Conservation (phyloP, 371 early-diverging fungal species). For the Mucor velutinosus region DNA sequence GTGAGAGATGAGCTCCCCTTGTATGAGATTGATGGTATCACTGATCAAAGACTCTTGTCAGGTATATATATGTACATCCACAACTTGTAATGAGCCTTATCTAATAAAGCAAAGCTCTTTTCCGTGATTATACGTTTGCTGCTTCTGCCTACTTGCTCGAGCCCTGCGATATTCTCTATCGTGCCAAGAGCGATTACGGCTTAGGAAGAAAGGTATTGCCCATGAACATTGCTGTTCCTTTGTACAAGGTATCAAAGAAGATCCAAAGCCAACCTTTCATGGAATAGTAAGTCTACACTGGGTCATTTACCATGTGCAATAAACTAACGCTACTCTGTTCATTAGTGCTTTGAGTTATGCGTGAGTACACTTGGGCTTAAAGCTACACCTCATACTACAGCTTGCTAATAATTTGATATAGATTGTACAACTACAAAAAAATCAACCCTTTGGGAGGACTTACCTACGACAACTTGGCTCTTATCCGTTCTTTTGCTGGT, state of each 20-base stretch:
- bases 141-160: slow-evolving; percentile 88
- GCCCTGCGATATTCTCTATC: slow-evolving; percentile 81
- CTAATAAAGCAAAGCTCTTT: slow-evolving; percentile 57
- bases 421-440: slow-evolving; percentile 82
- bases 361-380: slow-evolving; percentile 14
- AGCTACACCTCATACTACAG: neutral
- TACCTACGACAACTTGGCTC: slow-evolving; percentile 71
- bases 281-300: slow-evolving; percentile 71
- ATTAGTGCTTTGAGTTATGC: slow-evolving; percentile 45
- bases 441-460: slow-evolving; percentile 59
- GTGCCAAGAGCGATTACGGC: slow-evolving; percentile 73
- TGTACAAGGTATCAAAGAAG: slow-evolving; percentile 70
- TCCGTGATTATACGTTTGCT: slow-evolving; percentile 86
- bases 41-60: slow-evolving; percentile 71
- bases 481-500: slow-evolving; percentile 80
- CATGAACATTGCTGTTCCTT: slow-evolving; percentile 78
- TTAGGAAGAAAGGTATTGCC: slow-evolving; percentile 78
- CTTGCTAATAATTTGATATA: slow-evolving; percentile 15
- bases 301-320: neutral
- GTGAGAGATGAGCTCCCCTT: slow-evolving; percentile 71
- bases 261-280: slow-evolving; percentile 83
- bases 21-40: slow-evolving; percentile 70
- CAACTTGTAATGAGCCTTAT: neutral
- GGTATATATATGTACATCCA: slow-evolving; percentile 40
- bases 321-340: neutral